These are phyloP conservation scores for Aureobasidium sp. DNA, from an alignment of 2,329 filamentous ascomycete species.

Conservation along the genomic window DNA sequence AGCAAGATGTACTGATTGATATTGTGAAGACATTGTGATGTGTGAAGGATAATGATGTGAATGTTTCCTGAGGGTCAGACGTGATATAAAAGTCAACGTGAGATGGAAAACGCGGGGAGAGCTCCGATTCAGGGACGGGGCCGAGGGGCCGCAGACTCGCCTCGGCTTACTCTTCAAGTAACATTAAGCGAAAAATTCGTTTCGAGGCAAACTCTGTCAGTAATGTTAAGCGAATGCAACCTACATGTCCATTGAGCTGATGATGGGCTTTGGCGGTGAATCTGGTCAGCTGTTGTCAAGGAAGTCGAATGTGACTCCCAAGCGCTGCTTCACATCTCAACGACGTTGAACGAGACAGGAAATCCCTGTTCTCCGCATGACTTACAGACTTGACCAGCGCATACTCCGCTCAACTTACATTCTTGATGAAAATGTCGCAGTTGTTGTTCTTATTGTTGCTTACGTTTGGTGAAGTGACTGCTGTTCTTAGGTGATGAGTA, in stretches of 20 bases:
- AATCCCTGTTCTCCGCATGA: neutral
- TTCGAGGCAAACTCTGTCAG: neutral
- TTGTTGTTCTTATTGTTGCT: neutral
- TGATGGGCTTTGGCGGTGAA: neutral
- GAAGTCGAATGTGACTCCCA: neutral
- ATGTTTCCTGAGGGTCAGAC: neutral
- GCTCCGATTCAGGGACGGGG: neutral
- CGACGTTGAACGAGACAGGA: no score
- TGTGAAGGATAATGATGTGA: neutral
- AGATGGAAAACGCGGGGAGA: neutral
- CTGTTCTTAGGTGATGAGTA: no score
- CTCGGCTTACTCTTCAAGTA: constrained; percentile 11
- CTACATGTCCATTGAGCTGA: neutral
- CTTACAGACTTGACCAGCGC: neutral
- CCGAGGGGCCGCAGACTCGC: constrained; percentile 5
- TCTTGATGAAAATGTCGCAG: neutral
- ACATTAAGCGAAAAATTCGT: constrained; percentile 6
- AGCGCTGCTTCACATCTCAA: no score
- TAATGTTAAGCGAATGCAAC: constrained; percentile 3
- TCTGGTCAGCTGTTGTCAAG: neutral
- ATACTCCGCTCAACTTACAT: neutral
- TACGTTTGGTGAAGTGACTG: neutral
- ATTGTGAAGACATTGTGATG: constrained; percentile 12
- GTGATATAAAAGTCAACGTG: neutral
- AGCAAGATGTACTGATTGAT: constrained; percentile 22